These are phyloP conservation scores for Plasmodium yoelii DNA, from an alignment of 169 alveolate genomes.

Conservation along the genomic window DNA sequence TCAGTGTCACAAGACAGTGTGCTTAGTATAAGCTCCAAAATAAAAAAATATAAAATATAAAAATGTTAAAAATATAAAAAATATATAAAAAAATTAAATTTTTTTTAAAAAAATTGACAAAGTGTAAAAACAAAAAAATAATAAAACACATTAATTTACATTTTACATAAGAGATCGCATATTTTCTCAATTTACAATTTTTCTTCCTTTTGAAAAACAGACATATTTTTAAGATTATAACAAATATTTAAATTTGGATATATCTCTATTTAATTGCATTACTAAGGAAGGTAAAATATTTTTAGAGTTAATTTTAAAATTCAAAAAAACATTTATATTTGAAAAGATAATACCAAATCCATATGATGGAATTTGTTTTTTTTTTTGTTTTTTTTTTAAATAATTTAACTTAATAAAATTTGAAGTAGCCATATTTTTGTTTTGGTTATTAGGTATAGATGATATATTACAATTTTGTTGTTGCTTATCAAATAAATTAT, in stretches of 20 bases:
- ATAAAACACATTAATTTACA: no score
- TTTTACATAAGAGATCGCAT: no score
- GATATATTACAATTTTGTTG: background rate
- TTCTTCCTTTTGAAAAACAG: background rate
- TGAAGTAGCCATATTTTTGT: background rate
- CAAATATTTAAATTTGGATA: slow-evolving; percentile 44
- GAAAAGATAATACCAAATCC: slow-evolving; percentile 44
- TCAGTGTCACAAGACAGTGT: no score
- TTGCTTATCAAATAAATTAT: slow-evolving; percentile 12
- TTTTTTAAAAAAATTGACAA: no score
- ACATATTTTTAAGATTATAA: slow-evolving; percentile 1
- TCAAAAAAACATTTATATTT: slow-evolving; percentile 33
- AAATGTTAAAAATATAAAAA: no score
- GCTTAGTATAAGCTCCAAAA: no score
- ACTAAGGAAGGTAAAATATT: slow-evolving; percentile 30
- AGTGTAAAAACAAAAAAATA: no score
- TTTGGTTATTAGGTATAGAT: background rate
- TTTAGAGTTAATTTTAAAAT: slow-evolving; percentile 7
- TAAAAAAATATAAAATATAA: no score
- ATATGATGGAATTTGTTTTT: slow-evolving; percentile 29
- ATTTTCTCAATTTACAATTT: no score
- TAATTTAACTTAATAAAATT: slow-evolving; percentile 31
- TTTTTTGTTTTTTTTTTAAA: slow-evolving; percentile 23
- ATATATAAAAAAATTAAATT: no score
- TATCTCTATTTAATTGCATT: slow-evolving; percentile 28